A percentile compares a stretch with the other conserved stretches of the same genome.
Evolutionary conservation across 1,284 basidiomycete genomes (phyloP).

Genomic region (Mixia osmundae): DNA sequence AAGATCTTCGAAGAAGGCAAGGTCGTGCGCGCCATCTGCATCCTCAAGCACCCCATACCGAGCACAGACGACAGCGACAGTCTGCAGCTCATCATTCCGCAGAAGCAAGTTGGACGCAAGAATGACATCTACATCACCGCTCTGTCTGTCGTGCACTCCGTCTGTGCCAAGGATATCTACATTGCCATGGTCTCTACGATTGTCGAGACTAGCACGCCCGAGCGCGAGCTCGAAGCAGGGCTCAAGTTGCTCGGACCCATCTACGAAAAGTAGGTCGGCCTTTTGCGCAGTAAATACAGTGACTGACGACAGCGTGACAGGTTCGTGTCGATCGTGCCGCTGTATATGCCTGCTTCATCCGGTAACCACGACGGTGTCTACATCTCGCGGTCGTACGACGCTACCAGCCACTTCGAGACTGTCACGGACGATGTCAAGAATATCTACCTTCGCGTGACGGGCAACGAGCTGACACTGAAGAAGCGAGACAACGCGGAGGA

Average conservation of each 20-base stretch:
- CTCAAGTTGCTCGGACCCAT: conserved; percentile 80
- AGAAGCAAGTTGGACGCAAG: conserved; percentile 84
- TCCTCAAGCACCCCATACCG: conserved; percentile 95
- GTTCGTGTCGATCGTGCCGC: conserved; percentile 66
- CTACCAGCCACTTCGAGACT: conserved; percentile 87
- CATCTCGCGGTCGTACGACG: conserved; percentile 93
- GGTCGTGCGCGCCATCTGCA: conserved; percentile 90
- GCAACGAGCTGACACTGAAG: conserved; percentile 51
- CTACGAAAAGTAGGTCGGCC: conserved; percentile 57
- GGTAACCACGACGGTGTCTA: conserved; percentile 61
- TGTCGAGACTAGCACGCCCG: conserved; percentile 82
- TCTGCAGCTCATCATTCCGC: conserved; percentile 93
- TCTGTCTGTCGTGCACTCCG: conserved; percentile 90
- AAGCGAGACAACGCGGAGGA: conserved; percentile 44
- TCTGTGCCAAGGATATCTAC: conserved; percentile 82
- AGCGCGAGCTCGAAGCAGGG: conserved; percentile 75
- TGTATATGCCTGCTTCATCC: conserved; percentile 68
- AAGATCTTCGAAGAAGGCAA: conserved; percentile 79
- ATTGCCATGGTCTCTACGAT: conserved; percentile 96
- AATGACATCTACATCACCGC: conserved; percentile 98
- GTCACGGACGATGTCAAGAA: conserved; percentile 59
- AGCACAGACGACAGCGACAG: conserved; percentile 89
- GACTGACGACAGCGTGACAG: conserved; percentile 24
- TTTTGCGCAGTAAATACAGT: background rate
- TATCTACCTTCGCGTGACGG: conserved; percentile 68